phyloP scores from a whole-genome alignment of 2,329 filamentous ascomycete genomes.

The Aureobasidium lini region DNA sequence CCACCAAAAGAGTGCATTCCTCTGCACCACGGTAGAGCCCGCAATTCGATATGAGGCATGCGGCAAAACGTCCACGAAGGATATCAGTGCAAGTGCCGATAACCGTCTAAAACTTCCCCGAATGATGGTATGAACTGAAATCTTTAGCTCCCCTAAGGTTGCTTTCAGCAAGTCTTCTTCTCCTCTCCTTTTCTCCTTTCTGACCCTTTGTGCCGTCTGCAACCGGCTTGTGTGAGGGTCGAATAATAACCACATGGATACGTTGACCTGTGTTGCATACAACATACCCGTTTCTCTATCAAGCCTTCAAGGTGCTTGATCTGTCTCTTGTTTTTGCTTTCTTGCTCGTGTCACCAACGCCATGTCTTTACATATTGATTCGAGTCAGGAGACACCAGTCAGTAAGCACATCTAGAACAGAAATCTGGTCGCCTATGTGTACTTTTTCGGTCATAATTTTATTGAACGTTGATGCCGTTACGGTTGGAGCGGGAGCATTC shows the following conservation, averaged over 20 bases:
- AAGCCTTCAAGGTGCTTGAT: neutral
- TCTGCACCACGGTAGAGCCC: neutral
- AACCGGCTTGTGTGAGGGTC: neutral
- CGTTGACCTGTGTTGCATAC: neutral
- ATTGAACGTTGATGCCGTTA: conserved; percentile 11
- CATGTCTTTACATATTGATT: neutral
- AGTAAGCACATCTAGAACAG: neutral
- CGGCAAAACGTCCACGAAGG: neutral
- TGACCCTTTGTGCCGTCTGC: neutral
- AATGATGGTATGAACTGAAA: neutral
- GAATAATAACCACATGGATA: neutral
- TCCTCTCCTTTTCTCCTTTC: neutral
- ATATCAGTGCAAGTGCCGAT: neutral
- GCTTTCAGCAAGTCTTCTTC: conserved; percentile 9
- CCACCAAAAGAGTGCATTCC: neutral
- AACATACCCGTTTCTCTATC: neutral
- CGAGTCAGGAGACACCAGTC: neutral
- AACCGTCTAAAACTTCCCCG: neutral
- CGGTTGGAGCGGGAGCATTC: neutral
- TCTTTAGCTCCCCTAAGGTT: neutral
- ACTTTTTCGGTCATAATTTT: conserved; percentile 3
- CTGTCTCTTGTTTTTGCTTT: neutral
- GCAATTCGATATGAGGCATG: neutral
- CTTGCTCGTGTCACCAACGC: conserved; percentile 1
- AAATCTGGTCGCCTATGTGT: neutral